Percentiles rank a stretch among this genome's conserved stretches.
phyloP scores from a whole-genome alignment of 106 monocot genomes.

The Acorus calamus region DNA sequence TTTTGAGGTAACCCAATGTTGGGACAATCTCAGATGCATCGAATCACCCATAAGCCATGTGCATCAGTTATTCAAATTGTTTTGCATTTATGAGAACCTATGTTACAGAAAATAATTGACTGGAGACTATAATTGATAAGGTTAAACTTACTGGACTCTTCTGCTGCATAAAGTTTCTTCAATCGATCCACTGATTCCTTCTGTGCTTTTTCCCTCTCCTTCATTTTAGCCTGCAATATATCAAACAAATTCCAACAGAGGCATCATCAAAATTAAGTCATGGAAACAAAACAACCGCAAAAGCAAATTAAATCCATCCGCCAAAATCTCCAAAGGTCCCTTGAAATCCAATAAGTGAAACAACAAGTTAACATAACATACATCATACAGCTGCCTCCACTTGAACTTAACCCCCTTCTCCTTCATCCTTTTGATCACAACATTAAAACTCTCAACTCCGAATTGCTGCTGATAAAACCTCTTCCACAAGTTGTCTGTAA shows the following conservation, averaged over 20 bases:
- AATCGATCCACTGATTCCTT: slow-evolving; percentile 37
- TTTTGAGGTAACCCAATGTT: too few relatives aligned
- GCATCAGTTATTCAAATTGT: too few relatives aligned
- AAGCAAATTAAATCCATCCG: not conserved
- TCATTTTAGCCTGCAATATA: slow-evolving; percentile 47
- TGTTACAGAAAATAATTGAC: too few relatives aligned
- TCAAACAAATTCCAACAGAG: not conserved
- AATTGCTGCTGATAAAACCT: slow-evolving; percentile 65
- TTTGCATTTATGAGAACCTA: too few relatives aligned
- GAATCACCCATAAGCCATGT: too few relatives aligned
- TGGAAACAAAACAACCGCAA: not conserved
- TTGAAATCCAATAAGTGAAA: not conserved
- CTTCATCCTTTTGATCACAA: slow-evolving; percentile 56
- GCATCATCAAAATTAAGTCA: not conserved
- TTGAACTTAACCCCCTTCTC: slow-evolving; percentile 39
- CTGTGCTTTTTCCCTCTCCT: slow-evolving; percentile 47
- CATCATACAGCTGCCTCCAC: slow-evolving; percentile 72
- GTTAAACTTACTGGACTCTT: slow-evolving; percentile 45
- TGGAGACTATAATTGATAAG: not conserved
- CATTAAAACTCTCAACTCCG: slow-evolving; percentile 41
- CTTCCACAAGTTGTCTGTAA: slow-evolving; percentile 81
- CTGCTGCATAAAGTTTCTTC: slow-evolving; percentile 58
- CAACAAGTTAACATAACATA: slow-evolving; percentile 7
- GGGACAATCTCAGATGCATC: too few relatives aligned
- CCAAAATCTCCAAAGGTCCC: not conserved